Base-by-base conservation (phyloP, 495 filamentous ascomycete genomes). In the Aspergillus heteromorphus region DNA sequence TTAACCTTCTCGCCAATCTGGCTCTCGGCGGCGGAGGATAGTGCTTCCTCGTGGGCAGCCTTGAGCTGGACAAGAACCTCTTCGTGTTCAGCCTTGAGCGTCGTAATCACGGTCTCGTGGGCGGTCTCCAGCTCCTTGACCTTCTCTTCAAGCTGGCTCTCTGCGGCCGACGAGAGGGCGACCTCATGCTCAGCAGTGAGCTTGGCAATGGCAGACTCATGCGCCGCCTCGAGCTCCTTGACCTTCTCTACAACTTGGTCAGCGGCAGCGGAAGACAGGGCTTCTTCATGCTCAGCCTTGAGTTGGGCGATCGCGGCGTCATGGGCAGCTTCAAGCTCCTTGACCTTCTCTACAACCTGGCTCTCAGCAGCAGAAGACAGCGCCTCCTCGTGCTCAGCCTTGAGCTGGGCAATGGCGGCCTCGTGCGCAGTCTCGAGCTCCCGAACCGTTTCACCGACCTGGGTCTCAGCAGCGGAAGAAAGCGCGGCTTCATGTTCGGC, bases 81-180 rank as follows among this genome's bases (percentile, higher is more conserved):
- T 0, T 75, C 73, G 42, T 76, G 73, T 42, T 73, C 66, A 10
- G 61, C 59, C 48, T 65, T 75, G 14, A 74, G 59, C 5, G 53
- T 64, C 11, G 69, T 63, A 43, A 76, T 53, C 6, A 67, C 61
- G 14, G 62, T 63, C 20, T 69, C 66, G 45, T 77, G 71, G 14
- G 62, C 55, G 14, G 63, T 40, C 48, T 75, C 68, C 3, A 79
- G 60, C 18, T 74, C 72, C 53, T 73, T 65, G 29, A 70, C 38
- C 54, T 71, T 1, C n/a, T 38, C 34, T 2, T 13, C 11, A 14
- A 68, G 49, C 27, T 65, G 60, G 18, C 60, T 53, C n/a, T 60
- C 52, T 29, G 64, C 62, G 8, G 60, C 50, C 7, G 34, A 38
- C 5, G 34, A 38, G 23, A 47, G 23, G 4, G 43, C 27, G 3